Conservation (phyloP, 2,329 filamentous ascomycete species). For the Fusarium sp. region DNA sequence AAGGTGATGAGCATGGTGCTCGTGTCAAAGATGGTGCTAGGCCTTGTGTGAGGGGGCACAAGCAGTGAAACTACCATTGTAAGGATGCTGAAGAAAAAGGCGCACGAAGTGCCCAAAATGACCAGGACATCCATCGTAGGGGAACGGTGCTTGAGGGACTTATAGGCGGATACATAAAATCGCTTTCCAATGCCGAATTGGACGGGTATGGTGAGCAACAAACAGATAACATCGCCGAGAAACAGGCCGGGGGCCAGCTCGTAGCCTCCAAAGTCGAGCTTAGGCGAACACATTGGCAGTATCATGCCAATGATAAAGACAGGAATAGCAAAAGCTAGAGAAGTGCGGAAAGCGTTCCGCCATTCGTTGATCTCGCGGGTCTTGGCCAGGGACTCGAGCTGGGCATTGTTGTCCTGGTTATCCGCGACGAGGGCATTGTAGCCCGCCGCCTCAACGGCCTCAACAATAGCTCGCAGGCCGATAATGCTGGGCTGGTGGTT, state of each 20-base stretch:
- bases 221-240: constrained; percentile 87
- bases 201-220: constrained; percentile 87
- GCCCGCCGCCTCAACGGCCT: constrained; percentile 82
- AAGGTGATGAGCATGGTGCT: constrained; percentile 99
- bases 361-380: constrained; percentile 97
- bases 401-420: constrained; percentile 94
- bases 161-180: constrained; percentile 94
- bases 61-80: constrained; percentile 87
- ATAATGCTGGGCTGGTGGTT: constrained; percentile 77
- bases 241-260: constrained; percentile 80
- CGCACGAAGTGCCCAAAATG: constrained; percentile 91
- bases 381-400: constrained; percentile 94
- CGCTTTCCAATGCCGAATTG: constrained; percentile 97
- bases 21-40: constrained; percentile 94
- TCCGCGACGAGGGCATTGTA: constrained; percentile 92
- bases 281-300: constrained; percentile 84
- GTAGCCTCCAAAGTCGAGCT: constrained; percentile 80
- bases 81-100: constrained; percentile 94
- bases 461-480: constrained; percentile 86
- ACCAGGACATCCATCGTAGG: constrained; percentile 99
- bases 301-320: constrained; percentile 96
- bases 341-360: constrained; percentile 83
- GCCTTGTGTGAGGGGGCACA: constrained; percentile 80
- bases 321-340: constrained; percentile 84
- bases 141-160: constrained; percentile 88